These are phyloP conservation scores for Apiospora phragmitis DNA, from an alignment of 2,329 filamentous ascomycete species.

Conservation along the genomic window DNA sequence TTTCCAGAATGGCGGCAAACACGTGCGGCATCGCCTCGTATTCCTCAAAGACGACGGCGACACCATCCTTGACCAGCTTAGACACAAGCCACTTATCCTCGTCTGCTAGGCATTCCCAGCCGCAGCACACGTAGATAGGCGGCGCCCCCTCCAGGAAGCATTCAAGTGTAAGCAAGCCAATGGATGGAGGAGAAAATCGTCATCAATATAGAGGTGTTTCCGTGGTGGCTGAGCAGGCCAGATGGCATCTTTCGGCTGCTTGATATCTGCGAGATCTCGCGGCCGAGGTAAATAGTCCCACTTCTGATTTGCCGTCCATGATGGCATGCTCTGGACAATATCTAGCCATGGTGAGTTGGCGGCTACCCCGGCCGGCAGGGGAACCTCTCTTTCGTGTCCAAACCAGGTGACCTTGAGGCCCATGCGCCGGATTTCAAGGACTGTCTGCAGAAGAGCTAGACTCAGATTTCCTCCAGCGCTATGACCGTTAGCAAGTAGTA, in stretches of 20 bases:
- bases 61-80: slow-evolving; percentile 56
- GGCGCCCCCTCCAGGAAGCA: slow-evolving; percentile 58
- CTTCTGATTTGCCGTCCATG: slow-evolving; percentile 47
- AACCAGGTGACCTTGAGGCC: slow-evolving; percentile 58
- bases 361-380: slow-evolving; percentile 66
- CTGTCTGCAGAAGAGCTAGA: slow-evolving; percentile 65
- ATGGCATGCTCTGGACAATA: slow-evolving; percentile 63
- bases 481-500: background rate
- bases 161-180: slow-evolving; percentile 64
- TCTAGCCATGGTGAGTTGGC: slow-evolving; percentile 72
- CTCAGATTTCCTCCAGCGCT: slow-evolving; percentile 73
- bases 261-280: slow-evolving; percentile 30
- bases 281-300: slow-evolving; percentile 66
- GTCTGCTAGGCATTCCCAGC: slow-evolving; percentile 72
- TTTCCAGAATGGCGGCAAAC: slow-evolving; percentile 61
- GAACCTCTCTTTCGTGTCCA: slow-evolving; percentile 56
- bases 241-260: slow-evolving; percentile 46
- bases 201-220: slow-evolving; percentile 53
- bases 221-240: slow-evolving; percentile 61
- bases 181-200: slow-evolving; percentile 61
- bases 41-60: slow-evolving; percentile 65
- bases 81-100: slow-evolving; percentile 63
- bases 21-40: slow-evolving; percentile 82
- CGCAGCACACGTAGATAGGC: slow-evolving; percentile 68
- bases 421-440: slow-evolving; percentile 61